These are phyloP conservation scores for Yarrowia hollandica DNA, from an alignment of 805 yeast species.

Conservation along the genomic window DNA sequence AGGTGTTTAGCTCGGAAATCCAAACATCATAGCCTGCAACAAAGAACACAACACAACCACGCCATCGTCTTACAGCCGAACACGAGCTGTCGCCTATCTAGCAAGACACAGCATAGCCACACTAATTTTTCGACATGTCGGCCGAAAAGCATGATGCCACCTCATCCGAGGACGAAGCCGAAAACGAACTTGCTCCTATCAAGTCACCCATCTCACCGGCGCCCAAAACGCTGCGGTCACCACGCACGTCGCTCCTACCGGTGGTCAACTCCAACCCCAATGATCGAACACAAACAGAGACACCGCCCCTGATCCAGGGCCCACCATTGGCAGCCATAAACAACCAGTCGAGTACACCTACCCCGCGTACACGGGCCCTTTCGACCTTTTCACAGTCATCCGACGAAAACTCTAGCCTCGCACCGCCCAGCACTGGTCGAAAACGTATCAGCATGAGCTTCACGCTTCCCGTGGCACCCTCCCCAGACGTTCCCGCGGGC, in stretches of 20 bases:
- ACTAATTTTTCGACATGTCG: not conserved
- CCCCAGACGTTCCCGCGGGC: not conserved
- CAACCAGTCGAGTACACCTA: not conserved
- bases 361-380: not conserved
- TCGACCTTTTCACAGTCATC: constrained; percentile 24
- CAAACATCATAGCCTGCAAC: not conserved
- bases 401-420: constrained; percentile 9
- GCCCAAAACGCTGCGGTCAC: not conserved
- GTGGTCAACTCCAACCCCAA: constrained; percentile 15
- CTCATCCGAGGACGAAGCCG: not conserved
- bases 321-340: not conserved
- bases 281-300: not conserved
- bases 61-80: not conserved
- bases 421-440: constrained; percentile 17
- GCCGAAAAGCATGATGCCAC: constrained; percentile 13
- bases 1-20: not conserved
- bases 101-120: not conserved
- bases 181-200: not conserved
- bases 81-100: not conserved
- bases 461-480: constrained; percentile 23
- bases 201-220: constrained; percentile 1
- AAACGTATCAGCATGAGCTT: constrained; percentile 25
- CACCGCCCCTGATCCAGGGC: not conserved
- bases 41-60: not conserved
- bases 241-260: constrained; percentile 3